Percentiles rank a stretch among this genome's conserved stretches.
Evolutionary conservation across 2,329 filamentous ascomycete species (phyloP).

Genomic region (Leptographium lundbergii): DNA sequence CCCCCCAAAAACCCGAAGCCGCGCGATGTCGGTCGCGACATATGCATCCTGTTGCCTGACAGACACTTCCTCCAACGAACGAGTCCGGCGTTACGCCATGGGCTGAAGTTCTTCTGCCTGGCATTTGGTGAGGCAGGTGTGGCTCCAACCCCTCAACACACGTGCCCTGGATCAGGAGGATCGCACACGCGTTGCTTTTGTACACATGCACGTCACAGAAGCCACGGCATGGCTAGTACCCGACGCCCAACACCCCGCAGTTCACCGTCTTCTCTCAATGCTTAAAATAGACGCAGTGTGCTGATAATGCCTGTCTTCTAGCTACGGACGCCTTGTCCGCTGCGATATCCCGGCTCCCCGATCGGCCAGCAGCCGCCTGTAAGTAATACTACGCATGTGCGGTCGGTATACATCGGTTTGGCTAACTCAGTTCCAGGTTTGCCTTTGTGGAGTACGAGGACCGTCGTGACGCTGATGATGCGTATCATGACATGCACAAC

Average conservation of each 20-base stretch:
- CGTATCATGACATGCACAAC: conserved; percentile 99
- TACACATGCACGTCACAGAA: not conserved
- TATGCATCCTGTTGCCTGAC: not conserved
- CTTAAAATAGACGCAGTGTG: not conserved
- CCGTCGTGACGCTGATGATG: conserved; percentile 94
- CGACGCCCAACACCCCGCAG: not conserved
- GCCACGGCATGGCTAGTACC: not conserved
- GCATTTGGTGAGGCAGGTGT: conserved; percentile 3
- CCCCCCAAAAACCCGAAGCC: not conserved
- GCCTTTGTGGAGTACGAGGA: conserved; percentile 99
- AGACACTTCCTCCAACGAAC: not conserved
- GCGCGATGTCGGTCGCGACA: not conserved
- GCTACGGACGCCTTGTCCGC: conserved; percentile 93
- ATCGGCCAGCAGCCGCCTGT: conserved; percentile 90
- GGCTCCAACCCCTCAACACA: not conserved
- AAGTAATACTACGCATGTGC: conserved; percentile 31
- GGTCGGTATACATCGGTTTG: not conserved
- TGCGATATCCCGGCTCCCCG: conserved; percentile 96
- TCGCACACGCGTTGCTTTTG: not conserved
- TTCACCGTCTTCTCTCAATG: not conserved
- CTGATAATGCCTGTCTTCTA: conserved; percentile 23
- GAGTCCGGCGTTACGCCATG: not conserved
- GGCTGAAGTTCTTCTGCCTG: not conserved
- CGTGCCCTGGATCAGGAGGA: not conserved
- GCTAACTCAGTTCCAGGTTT: conserved; percentile 44